A percentile compares a stretch with the other conserved stretches of the same genome.
Conservation (phyloP, 2,329 filamentous ascomycete genomes). For the Fusarium sacchari region DNA sequence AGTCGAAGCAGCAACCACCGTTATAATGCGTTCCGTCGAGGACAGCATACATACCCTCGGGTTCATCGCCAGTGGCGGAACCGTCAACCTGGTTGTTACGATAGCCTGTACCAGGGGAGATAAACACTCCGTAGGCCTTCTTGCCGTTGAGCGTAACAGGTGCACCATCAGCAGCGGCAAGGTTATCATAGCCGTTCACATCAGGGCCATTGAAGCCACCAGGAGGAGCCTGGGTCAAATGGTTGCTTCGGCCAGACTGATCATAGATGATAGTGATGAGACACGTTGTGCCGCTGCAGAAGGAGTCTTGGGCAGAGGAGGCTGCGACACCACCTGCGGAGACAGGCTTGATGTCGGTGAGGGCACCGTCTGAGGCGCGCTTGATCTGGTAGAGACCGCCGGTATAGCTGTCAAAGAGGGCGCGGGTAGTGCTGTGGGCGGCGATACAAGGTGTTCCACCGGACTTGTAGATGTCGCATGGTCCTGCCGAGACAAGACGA, state of each 20-base stretch:
- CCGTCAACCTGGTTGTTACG: constrained; percentile 13
- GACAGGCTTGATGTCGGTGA: not conserved
- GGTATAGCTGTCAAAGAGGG: not conserved
- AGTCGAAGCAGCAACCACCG: constrained; percentile 21
- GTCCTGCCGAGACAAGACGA: constrained; percentile 10
- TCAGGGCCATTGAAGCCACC: constrained; percentile 55
- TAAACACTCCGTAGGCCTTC: constrained; percentile 25
- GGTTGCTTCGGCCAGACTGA: constrained; percentile 69
- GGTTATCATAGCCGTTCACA: constrained; percentile 12
- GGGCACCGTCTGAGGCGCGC: constrained; percentile 18
- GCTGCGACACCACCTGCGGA: constrained; percentile 71
- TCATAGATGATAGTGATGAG: constrained; percentile 73
- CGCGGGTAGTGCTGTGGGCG: constrained; percentile 19
- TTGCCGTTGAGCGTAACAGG: constrained; percentile 23
- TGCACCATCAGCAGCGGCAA: constrained; percentile 21
- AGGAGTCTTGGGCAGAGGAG: constrained; percentile 67
- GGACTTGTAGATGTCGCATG: constrained; percentile 20
- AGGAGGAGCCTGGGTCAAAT: constrained; percentile 68
- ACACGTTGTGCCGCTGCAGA: constrained; percentile 70
- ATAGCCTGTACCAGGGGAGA: constrained; percentile 21
- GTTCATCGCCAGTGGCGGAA: constrained; percentile 15
- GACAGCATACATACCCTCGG: constrained; percentile 22
- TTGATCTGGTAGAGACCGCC: constrained; percentile 24
- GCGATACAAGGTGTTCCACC: constrained; percentile 25
- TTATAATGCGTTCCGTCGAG: constrained; percentile 30